Evolutionary conservation across 768 basidiomycete genomes (phyloP).

Genomic region (Tylopilus cervinicoccineus): DNA sequence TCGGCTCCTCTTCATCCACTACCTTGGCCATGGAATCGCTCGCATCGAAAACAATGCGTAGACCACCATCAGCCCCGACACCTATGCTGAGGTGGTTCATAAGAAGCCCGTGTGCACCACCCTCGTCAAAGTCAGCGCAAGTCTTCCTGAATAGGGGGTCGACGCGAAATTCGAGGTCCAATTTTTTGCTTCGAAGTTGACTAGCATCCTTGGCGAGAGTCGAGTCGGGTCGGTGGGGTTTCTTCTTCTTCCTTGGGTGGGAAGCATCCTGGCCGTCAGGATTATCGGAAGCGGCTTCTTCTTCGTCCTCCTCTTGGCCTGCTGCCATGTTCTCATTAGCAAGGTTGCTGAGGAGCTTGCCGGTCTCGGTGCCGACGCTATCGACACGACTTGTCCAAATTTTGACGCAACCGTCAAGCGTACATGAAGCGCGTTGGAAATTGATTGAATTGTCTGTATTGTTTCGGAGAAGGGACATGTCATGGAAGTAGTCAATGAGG

Average conservation of each 20-base stretch:
- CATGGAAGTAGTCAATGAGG: constrained; percentile 98
- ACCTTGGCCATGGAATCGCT: constrained; percentile 83
- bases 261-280: constrained; percentile 65
- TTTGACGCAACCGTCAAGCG: constrained; percentile 97
- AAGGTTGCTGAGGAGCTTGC: constrained; percentile 90
- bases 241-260: constrained; percentile 57
- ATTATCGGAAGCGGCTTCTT: constrained; percentile 53
- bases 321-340: constrained; percentile 58
- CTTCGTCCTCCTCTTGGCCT: constrained; percentile 48
- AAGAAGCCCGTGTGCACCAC: constrained; percentile 89
- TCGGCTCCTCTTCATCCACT: constrained; percentile 61
- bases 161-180: constrained; percentile 93
- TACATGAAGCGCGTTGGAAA: constrained; percentile 97
- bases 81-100: constrained; percentile 93
- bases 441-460: constrained; percentile 95
- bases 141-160: constrained; percentile 98
- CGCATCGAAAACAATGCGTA: constrained; percentile 94
- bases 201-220: constrained; percentile 87
- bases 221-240: constrained; percentile 64
- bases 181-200: constrained; percentile 84
- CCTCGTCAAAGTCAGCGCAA: constrained; percentile 97
- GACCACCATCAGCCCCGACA: constrained; percentile 70
- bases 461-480: constrained; percentile 94
- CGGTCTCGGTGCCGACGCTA: constrained; percentile 93
- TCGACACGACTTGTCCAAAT: constrained; percentile 99